These are phyloP conservation scores for Eudorina sp. DNA, from an alignment of 139 green algal species.

Conservation along the genomic window DNA sequence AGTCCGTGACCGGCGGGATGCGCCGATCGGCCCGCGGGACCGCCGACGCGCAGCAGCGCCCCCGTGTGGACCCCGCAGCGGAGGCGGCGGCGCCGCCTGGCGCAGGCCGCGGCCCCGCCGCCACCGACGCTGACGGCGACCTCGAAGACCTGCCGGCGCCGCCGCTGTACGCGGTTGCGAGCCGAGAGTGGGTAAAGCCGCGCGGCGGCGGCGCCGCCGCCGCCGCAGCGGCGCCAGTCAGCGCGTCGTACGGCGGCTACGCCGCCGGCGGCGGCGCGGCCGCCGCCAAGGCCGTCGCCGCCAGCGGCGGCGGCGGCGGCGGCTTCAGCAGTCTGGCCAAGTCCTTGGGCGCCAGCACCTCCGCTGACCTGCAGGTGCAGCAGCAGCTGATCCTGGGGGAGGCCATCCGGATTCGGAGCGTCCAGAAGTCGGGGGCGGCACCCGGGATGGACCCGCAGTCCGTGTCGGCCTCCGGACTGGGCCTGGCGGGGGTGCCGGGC, in stretches of 20 bases:
- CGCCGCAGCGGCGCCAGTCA: conserved; percentile 11
- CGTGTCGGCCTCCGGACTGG: not conserved
- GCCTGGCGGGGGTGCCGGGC: conserved; percentile 12
- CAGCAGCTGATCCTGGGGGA: not conserved
- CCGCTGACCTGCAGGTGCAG: not conserved
- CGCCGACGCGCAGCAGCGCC: no score
- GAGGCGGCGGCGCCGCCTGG: no score
- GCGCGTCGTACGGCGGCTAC: no score
- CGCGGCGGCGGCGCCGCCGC: not conserved
- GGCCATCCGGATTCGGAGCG: not conserved
- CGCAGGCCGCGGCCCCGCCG: not conserved
- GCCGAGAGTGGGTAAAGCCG: conserved; percentile 3
- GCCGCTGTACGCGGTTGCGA: not conserved
- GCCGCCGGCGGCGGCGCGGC: conserved; percentile 22
- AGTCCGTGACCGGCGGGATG: not conserved
- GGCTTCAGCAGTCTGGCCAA: not conserved
- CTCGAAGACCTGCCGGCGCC: not conserved
- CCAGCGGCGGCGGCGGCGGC: not conserved
- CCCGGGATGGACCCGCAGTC: conserved; percentile 3
- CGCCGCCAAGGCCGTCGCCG: not conserved
- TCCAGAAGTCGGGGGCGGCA: not conserved
- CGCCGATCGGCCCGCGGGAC: no score
- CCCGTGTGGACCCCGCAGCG: no score
- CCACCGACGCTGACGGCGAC: not conserved
- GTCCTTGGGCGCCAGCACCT: not conserved